Evolutionary conservation across 176 grass and related monocot species (phyloP).

Genomic region (Zea mays): Zm-B73-REFERENCE-NAM-5.0 NC_050099.1:245049501-245050000

Average conservation of each 20-base stretch:
- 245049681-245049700: slow-evolving; percentile 8
- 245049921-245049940: slow-evolving; percentile 3
- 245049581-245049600: slow-evolving; percentile 35
- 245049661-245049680: neutral
- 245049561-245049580: slow-evolving; percentile 95
- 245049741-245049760: slow-evolving; percentile 94
- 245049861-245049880: neutral
- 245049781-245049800: slow-evolving; percentile 96
- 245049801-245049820: slow-evolving; percentile 72
- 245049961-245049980: slow-evolving; percentile 91
- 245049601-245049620: slow-evolving; percentile 28
- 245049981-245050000: slow-evolving; percentile 97
- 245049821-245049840: slow-evolving; percentile 26
- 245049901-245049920: neutral
- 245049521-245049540: slow-evolving; percentile 84
- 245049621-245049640: neutral
- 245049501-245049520: slow-evolving; percentile 94
- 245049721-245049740: slow-evolving; percentile 96
- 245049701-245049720: slow-evolving; percentile 65
- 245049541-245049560: slow-evolving; percentile 87
- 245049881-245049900: neutral
- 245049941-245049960: slow-evolving; percentile 10
- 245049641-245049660: slow-evolving; percentile 16
- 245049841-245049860: slow-evolving; percentile 15
- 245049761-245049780: slow-evolving; percentile 97